Percentiles rank a stretch among this genome's conserved stretches.
Conservation (phyloP, 257 asterid species). For the Thymus mandschuricus region DNA sequence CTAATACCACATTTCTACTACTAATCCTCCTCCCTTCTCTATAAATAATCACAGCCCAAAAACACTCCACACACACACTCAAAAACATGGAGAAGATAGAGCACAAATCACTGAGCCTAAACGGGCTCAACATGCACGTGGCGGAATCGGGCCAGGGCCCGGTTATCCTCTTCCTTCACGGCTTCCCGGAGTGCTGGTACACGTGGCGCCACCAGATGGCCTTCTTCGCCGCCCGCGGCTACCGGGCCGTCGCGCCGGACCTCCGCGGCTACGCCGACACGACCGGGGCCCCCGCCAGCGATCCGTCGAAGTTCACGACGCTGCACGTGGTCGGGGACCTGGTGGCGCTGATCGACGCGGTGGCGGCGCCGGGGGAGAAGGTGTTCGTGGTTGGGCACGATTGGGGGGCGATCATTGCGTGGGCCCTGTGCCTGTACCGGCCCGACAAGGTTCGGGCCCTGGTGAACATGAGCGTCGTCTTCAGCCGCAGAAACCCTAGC, state of each 20-base stretch:
- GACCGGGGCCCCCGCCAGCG: slow-evolving; percentile 45
- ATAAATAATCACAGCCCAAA: not conserved
- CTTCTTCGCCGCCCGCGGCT: slow-evolving; percentile 61
- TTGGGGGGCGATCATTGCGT: slow-evolving; percentile 79
- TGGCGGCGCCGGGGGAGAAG: slow-evolving; percentile 45
- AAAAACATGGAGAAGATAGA: slow-evolving; percentile 52
- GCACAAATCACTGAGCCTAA: slow-evolving; percentile 48
- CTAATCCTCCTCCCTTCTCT: no score
- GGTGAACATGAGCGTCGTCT: slow-evolving; percentile 72
- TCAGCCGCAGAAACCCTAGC: slow-evolving; percentile 51
- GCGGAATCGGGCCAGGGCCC: slow-evolving; percentile 79
- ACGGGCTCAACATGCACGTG: slow-evolving; percentile 66
- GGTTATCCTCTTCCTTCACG: slow-evolving; percentile 70
- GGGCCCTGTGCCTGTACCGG: slow-evolving; percentile 70
- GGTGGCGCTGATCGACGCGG: slow-evolving; percentile 45
- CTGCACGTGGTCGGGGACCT: slow-evolving; percentile 68
- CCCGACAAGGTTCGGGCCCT: slow-evolving; percentile 76
- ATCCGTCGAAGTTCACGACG: slow-evolving; percentile 59
- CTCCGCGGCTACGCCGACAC: slow-evolving; percentile 87
- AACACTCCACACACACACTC: not conserved
- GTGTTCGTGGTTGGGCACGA: slow-evolving; percentile 87
- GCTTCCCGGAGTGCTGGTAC: slow-evolving; percentile 92
- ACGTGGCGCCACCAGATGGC: slow-evolving; percentile 82
- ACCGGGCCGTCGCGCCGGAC: slow-evolving; percentile 75
- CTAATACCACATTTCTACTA: no score